These are phyloP conservation scores for Combretum micranthum DNA, from an alignment of 345 rosid genomes.

Conservation along the genomic window DNA sequence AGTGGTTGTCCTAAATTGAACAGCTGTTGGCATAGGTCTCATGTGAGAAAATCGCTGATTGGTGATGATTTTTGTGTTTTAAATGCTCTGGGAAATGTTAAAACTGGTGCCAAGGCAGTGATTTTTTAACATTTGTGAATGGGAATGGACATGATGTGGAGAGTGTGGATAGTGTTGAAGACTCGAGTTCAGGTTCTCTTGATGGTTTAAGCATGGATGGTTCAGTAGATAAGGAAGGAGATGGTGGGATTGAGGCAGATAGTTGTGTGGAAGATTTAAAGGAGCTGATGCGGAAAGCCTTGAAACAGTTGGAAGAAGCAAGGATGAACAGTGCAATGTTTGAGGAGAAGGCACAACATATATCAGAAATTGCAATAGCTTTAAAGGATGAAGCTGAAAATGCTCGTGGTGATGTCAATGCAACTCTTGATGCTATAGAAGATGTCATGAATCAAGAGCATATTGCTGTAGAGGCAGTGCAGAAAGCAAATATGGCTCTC, in stretches of 20 bases:
- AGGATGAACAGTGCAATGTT: slow-evolving; percentile 64
- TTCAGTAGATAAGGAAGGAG: slow-evolving; percentile 21
- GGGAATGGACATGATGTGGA: slow-evolving; percentile 50
- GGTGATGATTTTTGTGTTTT: slow-evolving; percentile 18
- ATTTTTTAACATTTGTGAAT: slow-evolving; percentile 50
- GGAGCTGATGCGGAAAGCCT: slow-evolving; percentile 51
- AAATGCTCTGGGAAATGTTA: slow-evolving; percentile 23
- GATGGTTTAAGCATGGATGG: slow-evolving; percentile 18
- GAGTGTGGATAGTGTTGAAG: slow-evolving; percentile 27
- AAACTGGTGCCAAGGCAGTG: slow-evolving; percentile 52
- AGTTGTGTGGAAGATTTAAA: slow-evolving; percentile 50
- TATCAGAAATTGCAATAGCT: slow-evolving; percentile 81
- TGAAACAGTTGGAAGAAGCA: slow-evolving; percentile 69
- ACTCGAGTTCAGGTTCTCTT: slow-evolving; percentile 12
- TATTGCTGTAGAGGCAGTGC: slow-evolving; percentile 63
- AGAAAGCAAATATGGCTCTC: slow-evolving; percentile 70
- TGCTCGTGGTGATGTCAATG: slow-evolving; percentile 60
- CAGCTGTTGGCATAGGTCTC: slow-evolving; percentile 16
- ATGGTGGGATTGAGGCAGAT: slow-evolving; percentile 17
- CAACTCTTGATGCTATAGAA: slow-evolving; percentile 44
- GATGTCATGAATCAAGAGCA: slow-evolving; percentile 56
- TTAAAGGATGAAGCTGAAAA: slow-evolving; percentile 65
- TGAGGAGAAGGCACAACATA: slow-evolving; percentile 81
- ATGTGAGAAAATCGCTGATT: slow-evolving; percentile 21
- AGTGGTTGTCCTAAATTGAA: slow-evolving; percentile 22